phyloP scores from a whole-genome alignment of 169 alveolate genomes.

The Plasmodium billcollinsi region DNA sequence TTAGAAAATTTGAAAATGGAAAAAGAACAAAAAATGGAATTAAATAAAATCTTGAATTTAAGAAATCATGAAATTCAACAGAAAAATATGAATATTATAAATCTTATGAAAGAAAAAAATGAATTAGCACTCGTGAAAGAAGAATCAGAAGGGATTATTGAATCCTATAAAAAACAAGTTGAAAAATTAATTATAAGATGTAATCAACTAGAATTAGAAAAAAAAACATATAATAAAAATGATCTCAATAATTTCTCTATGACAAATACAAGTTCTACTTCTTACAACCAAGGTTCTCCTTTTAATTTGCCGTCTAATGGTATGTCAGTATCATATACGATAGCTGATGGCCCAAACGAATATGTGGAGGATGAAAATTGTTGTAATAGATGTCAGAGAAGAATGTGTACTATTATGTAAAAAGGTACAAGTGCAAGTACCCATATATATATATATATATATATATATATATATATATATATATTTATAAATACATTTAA shows the following conservation, averaged over 20 bases:
- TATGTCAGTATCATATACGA: slow-evolving; percentile 53
- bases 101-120: slow-evolving; percentile 67
- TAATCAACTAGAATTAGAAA: slow-evolving; percentile 64
- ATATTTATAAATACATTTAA: not conserved
- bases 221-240: slow-evolving; percentile 12
- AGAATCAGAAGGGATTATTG: slow-evolving; percentile 71
- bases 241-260: slow-evolving; percentile 28
- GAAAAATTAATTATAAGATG: slow-evolving; percentile 70
- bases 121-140: slow-evolving; percentile 57
- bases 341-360: slow-evolving; percentile 51
- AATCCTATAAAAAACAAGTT: slow-evolving; percentile 71
- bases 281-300: slow-evolving; percentile 34
- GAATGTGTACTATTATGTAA: slow-evolving; percentile 52
- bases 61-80: slow-evolving; percentile 74
- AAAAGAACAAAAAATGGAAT: slow-evolving; percentile 70
- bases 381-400: slow-evolving; percentile 59
- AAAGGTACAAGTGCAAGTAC: not conserved
- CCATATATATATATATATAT: not conserved
- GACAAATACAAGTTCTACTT: slow-evolving; percentile 21
- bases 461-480: not conserved
- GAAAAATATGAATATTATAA: slow-evolving; percentile 60
- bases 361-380: slow-evolving; percentile 38
- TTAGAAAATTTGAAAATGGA: slow-evolving; percentile 56
- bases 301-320: slow-evolving; percentile 21
- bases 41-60: slow-evolving; percentile 52